Evolutionary conservation across 371 early-diverging fungal species (phyloP), one percentile per base, ranked within the genome.

Genomic region (Aphelidium insulamus): DNA sequence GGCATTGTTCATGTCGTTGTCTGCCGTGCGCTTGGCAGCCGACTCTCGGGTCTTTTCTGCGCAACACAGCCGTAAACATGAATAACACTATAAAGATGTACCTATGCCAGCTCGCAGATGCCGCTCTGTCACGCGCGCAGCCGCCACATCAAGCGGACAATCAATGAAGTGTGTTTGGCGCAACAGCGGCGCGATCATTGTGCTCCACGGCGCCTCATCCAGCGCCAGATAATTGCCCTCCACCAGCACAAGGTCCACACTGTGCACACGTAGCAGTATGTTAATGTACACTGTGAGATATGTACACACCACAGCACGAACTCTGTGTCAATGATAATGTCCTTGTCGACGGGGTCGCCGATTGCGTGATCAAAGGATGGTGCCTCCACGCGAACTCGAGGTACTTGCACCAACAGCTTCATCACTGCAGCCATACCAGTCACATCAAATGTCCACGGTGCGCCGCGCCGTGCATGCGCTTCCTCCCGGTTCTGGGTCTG

Each of bases 191-290:
- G 28, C 36, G 27, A 46, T 49, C 20, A 53, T 31, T 5, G 40
- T 21, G 26, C 18, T 17, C 62, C 62, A 62, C 7, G 51, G 51
- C 25, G 21, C 37, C 2, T 40, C 34, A 28, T 21, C 21, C 22
- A 48, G 34, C 19, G 48, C 53, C 25, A 54, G 39, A 22, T 62
- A 62, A 12, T 55, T 36, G 4, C 63, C 63, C 38, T 62, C 63
- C 15, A 52, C 25, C 9, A 62, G 7, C 5, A 62, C 39, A 10
- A n/a, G n/a, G n/a, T n/a, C n/a, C n/a, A n/a, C n/a, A n/a, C n/a
- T n/a, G n/a, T n/a, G n/a, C n/a, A n/a, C n/a, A n/a, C n/a, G n/a
- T n/a, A n/a, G n/a, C n/a, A n/a, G n/a, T n/a, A n/a, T n/a, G n/a
- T n/a, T n/a, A n/a, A n/a, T n/a, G n/a, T n/a, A n/a, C n/a, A n/a